These are phyloP conservation scores for Pseudoscleropodium purum DNA, from an alignment of 225 moss, liverwort and hornwort species.

Conservation along the genomic window DNA sequence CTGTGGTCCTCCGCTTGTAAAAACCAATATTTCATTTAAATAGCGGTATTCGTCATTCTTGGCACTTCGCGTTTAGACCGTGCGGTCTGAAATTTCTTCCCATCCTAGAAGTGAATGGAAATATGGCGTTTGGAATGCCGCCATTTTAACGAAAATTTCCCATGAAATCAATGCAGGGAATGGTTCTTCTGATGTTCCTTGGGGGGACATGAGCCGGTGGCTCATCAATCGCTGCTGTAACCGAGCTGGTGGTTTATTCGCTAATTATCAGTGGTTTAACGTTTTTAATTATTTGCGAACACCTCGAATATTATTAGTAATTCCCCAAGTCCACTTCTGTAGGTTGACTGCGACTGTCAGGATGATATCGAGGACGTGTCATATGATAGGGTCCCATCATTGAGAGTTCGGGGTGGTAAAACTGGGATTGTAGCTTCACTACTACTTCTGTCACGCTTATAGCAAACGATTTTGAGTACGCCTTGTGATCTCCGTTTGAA, in stretches of 20 bases:
- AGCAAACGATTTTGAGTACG: no score
- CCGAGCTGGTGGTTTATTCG: no score
- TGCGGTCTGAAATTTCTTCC: no score
- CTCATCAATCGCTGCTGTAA: background rate
- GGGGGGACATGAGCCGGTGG: background rate
- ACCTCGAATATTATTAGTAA: background rate
- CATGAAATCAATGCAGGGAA: background rate
- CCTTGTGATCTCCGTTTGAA: background rate
- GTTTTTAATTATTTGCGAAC: background rate
- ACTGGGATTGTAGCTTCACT: no score
- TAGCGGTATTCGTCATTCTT: no score
- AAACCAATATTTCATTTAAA: no score
- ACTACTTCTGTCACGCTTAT: no score
- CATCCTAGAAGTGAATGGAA: no score
- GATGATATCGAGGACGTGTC: conserved; percentile 15
- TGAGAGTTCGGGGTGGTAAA: background rate
- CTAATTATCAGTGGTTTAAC: no score
- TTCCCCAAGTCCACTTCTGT: background rate
- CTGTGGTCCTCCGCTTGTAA: background rate
- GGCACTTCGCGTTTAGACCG: no score
- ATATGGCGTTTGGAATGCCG: no score
- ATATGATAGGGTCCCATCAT: background rate
- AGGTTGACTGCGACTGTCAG: background rate
- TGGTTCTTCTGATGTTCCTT: background rate
- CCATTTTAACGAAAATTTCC: no score